Conservation (phyloP, 164 flowering plant species). For the Magnolia sinica region DNA sequence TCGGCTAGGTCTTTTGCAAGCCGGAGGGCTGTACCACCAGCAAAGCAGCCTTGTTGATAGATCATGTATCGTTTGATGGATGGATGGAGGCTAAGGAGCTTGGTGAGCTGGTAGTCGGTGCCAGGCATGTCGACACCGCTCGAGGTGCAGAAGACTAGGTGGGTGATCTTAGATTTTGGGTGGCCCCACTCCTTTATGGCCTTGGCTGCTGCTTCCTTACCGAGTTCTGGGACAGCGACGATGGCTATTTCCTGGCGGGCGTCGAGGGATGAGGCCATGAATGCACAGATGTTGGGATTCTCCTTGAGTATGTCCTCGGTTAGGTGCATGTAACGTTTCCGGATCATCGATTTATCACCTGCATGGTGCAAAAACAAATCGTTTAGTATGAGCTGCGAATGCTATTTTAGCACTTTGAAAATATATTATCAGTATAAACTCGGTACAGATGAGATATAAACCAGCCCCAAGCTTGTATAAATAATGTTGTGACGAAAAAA, state of each 20-base stretch:
- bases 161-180: slow-evolving; percentile 19
- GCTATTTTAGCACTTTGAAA: too few species aligned
- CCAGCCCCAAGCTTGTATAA: too few species aligned
- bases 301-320: slow-evolving; percentile 14
- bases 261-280: slow-evolving; percentile 19
- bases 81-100: slow-evolving; percentile 18
- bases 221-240: slow-evolving; percentile 12
- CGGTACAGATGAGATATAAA: too few species aligned
- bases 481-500: too few species aligned
- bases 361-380: background rate
- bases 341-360: slow-evolving; percentile 19
- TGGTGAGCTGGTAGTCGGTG: slow-evolving; percentile 18
- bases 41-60: slow-evolving; percentile 21
- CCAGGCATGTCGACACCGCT: slow-evolving; percentile 21
- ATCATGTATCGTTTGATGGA: slow-evolving; percentile 12
- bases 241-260: slow-evolving; percentile 18
- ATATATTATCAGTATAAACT: too few species aligned
- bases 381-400: too few species aligned
- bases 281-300: slow-evolving; percentile 14
- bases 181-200: slow-evolving; percentile 23
- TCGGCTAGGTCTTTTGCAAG: slow-evolving; percentile 20
- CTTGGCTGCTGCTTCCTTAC: slow-evolving; percentile 19
- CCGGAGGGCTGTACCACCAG: slow-evolving; percentile 19
- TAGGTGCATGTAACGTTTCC: slow-evolving; percentile 14
- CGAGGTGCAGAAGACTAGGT: slow-evolving; percentile 20